Percentiles rank a stretch among this genome's conserved stretches.
Conservation (phyloP, 2,329 filamentous ascomycete species). For the Microascus cirrosus region DNA sequence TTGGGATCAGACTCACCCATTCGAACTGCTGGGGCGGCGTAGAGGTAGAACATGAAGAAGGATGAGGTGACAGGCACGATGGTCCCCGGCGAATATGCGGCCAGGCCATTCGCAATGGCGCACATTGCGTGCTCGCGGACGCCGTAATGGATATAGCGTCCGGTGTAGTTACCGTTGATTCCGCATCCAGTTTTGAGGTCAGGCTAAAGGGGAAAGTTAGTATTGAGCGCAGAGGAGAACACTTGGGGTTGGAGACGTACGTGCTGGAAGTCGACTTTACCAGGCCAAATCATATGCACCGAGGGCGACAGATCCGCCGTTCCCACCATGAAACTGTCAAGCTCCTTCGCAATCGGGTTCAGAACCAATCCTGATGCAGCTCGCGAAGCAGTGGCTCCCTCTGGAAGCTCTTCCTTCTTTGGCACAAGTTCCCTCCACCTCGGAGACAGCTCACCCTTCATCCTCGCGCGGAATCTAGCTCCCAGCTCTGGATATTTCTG, state of each 20-base stretch:
- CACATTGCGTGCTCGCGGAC: constrained; percentile 89
- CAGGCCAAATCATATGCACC: constrained; percentile 98
- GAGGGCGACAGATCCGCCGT: constrained; percentile 97
- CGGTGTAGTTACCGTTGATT: constrained; percentile 64
- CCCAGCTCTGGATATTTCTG: constrained; percentile 67
- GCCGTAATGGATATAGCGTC: constrained; percentile 88
- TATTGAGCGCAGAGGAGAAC: not conserved
- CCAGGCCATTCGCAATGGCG: constrained; percentile 87
- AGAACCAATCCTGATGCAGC: constrained; percentile 95
- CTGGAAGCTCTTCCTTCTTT: constrained; percentile 67
- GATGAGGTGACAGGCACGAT: constrained; percentile 90
- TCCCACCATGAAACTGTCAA: constrained; percentile 90
- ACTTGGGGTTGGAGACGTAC: constrained; percentile 51
- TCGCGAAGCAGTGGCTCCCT: constrained; percentile 72
- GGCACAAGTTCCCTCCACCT: constrained; percentile 94
- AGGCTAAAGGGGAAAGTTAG: constrained; percentile 14
- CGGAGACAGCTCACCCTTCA: constrained; percentile 74
- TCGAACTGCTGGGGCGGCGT: constrained; percentile 89
- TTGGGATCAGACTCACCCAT: constrained; percentile 70
- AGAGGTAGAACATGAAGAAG: constrained; percentile 99
- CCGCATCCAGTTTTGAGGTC: constrained; percentile 21
- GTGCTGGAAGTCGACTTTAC: constrained; percentile 93
- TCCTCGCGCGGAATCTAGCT: constrained; percentile 70
- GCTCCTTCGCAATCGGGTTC: constrained; percentile 66
- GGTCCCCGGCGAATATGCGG: constrained; percentile 78